These are phyloP conservation scores for Morella rubra DNA, from an alignment of 306 rosid genomes.

Conservation along the genomic window DNA sequence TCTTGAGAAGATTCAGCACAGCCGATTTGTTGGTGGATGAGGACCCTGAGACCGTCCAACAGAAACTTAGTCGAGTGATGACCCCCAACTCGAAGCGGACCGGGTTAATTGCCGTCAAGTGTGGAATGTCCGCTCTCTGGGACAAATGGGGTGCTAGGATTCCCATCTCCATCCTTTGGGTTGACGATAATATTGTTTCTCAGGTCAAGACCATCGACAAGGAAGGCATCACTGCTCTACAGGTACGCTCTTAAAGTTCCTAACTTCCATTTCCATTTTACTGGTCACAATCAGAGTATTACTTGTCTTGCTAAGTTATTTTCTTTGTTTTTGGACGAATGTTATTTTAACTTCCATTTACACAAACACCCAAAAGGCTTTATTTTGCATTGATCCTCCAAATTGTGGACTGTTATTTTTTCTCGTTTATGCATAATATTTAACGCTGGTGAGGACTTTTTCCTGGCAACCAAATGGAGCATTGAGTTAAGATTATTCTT, in stretches of 20 bases:
- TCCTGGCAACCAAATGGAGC: neutral
- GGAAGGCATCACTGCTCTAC: slow-evolving; percentile 73
- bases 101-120: slow-evolving; percentile 77
- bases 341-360: no score
- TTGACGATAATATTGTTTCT: slow-evolving; percentile 92
- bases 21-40: slow-evolving; percentile 43
- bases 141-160: slow-evolving; percentile 96
- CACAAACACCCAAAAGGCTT: neutral
- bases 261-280: neutral
- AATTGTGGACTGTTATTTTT: no score
- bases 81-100: slow-evolving; percentile 65
- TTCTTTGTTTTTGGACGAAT: neutral
- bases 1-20: slow-evolving; percentile 44
- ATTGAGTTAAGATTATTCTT: neutral
- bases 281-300: neutral
- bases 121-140: slow-evolving; percentile 97
- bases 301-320: no score
- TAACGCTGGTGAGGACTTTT: neutral
- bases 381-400: neutral
- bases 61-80: slow-evolving; percentile 59
- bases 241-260: slow-evolving; percentile 44
- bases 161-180: slow-evolving; percentile 83
- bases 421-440: neutral
- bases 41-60: neutral
- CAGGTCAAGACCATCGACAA: slow-evolving; percentile 84